Base-by-base conservation (phyloP, 2,329 filamentous ascomycete species). In the Pyricularia pennisetigena region DNA sequence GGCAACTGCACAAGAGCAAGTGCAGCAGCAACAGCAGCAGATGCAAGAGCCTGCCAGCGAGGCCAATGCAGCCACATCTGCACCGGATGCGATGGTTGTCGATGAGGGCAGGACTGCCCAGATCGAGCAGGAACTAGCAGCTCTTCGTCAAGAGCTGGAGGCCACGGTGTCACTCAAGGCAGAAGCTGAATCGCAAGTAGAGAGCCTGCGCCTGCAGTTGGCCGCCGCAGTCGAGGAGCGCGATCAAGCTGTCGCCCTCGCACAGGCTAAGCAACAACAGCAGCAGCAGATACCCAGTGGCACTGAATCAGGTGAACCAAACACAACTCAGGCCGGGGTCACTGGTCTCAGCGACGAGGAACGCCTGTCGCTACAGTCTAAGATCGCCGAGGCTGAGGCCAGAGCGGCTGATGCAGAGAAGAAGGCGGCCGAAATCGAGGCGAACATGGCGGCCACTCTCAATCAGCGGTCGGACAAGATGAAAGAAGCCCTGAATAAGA, bases 381-480 rank as follows among this genome's bases (percentile, higher is more conserved):
- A 83, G 77, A 80, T 92, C 68, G 80, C 86, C 29, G 79, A 79
- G 24, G 83, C 88, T 1, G 86, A 90, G 75, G 81, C 86, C 30
- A 86, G 83, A 74, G 86, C 90, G 9, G 81, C 83, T 3, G 88
- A 90, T 72, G 84, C 86, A 64, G 89, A 93, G 74, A 79, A 82
- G 16, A 90, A 89, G 76, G 84, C 82, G 1, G 83, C 85, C 68
- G 86, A 88, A 70, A 80, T 90, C 20, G 90, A 94, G 74, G 84
- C 86, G 32, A 83, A 82, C 68, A 84, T 88, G 64, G 82, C 86
- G 68, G 80, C 78, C 49, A 87, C 84, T 12, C 82, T 91, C 69
- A 90, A 90, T 73, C 81, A 84, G 67, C 84, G 88, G 63, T 88
- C 88, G 1, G 86, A 91, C 62, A 86, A 85, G 75, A 90, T 92